Evolutionary conservation across 441 rosid species (phyloP), one percentile per base, ranked within the genome.

Genomic region (Euphorbia celastroides): DNA sequence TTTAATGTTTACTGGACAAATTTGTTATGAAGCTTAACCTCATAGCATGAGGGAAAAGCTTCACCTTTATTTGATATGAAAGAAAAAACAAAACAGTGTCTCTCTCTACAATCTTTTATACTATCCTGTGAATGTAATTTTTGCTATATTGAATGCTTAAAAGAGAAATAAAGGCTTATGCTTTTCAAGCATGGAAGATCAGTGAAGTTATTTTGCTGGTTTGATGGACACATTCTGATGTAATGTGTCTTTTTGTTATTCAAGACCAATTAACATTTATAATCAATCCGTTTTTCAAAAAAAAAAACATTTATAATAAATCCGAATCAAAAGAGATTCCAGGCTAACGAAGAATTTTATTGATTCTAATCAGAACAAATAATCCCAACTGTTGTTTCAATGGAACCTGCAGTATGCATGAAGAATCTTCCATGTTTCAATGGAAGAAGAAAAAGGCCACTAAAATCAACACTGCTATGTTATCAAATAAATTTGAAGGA

Each of bases 401-500:
- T n/a, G n/a, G n/a, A n/a, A n/a, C n/a, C n/a, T n/a, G n/a, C n/a
- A n/a, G n/a, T n/a, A 36, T 41, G 16, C 64, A 41, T 13, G 28
- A 38, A 5, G 42, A 36, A 36, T 36, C 42, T 14, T 31, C 22
- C 12, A 34, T n/a, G 5, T 8, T 60, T 60, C 0, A 11, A 13
- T 28, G 10, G 28, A 14, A 28, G 51, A 36, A 60, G n/a, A 1
- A 4, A 11, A 36, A 17, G 51, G 11, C 7, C 7, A 36, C 12
- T 36, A 13, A 36, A 36, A 36, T 36, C 42, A 36, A 1, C 20
- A n/a, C 55, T 50, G 9, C 55, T 62, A 5, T 48, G 67, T 51
- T 59, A 9, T 90, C 83, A 89, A 38, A 72, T 80, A 77, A 93
- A 88, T 70, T 56, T 81, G 86, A 89, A 91, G 71, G 99, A 89